Base-by-base conservation (phyloP, 2,329 filamentous ascomycete species). In the Penicillium sp. region DNA sequence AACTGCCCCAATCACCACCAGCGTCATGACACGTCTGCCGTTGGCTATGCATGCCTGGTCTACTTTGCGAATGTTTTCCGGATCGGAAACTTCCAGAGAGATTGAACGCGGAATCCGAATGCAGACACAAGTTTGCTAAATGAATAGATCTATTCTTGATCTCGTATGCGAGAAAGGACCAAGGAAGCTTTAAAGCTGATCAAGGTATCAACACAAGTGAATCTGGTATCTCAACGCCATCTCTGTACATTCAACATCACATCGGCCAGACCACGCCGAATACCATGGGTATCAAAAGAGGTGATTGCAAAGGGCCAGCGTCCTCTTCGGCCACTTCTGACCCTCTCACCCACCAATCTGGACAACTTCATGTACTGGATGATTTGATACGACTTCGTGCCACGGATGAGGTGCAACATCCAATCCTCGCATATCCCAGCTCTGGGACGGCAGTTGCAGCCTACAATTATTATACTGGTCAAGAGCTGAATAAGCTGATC, bases 381-480 rank as follows among this genome's bases (percentile, higher is more conserved):
- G 71, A 74, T 41, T 56, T 74, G 41, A 66, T 73, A 46, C 68
- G 70, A 3, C 56, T 67, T 43, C 63, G 71, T 36, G 71, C 64
- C 5, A 56, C 59, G 11, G 70, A 74, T 46, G 48, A 59, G 3
- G 52, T 68, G n/a, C 70, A 74, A 53, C 51, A 56, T 39, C 68
- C 70, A 2, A 71, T 74, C 39, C 61, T 74, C 6, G 71, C 71
- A 4, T 70, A 74, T 53, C 70, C 71, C 0, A 62, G 51, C 28
- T 54, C 59, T 3, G 58, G 64, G 2, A 52, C 68, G 28, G 62
- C 59, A 43, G 54, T 61, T 4, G 54, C 61, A 13, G 61, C 64
- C 3, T 74, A 73, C 49, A 68, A 68, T 26, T 67, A 66, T 51
- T 73, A 73, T 52, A 73, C 66, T 0, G 71, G 69, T 0, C 64